Base-by-base conservation (phyloP, 805 yeast genomes). In the Candida silvicultrix region DNA sequence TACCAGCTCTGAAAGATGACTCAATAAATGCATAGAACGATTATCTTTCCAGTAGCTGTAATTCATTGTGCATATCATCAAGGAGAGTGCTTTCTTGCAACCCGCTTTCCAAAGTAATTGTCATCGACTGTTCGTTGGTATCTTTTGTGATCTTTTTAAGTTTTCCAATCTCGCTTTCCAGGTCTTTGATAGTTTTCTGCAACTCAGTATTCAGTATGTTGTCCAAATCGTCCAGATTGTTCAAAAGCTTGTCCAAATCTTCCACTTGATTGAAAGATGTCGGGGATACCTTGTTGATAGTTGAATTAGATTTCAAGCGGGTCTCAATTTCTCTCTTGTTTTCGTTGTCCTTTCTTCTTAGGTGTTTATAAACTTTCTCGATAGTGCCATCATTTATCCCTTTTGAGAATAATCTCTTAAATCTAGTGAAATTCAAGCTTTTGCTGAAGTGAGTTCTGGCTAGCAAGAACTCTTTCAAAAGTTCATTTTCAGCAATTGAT, bases 1-100 rank as follows among this genome's bases (percentile, higher is more conserved):
- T 60, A 14, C 50, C 54, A 1, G 38, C 44, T 1, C 29, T 70
- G 2, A 64, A 62, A 29, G 46, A 48, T 2, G 42, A 51, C 9
- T 23, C 25, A 35, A 43, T 65, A 4, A 57, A 64, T 50, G 53
- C 50, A 42, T 57, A 40, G 29, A n/a, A 18, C 9, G 12, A 7
- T 28, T 11, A 28, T 28, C 12, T 11, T 5, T 28, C 14, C 14
- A 7, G 31, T 28, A 28, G 14, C 9, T 28, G 14, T 28, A 28
- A 28, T 7, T 5, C 31, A 7, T 28, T 28, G 7, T 11, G 4
- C 12, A 28, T 28, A 10, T 28, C 31, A 28, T 11, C 14, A 28
- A 28, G 9, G 4, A 11, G 4, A 10, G 31, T 4, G 12, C 31
- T 28, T 14, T 11, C 31, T 4, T 11, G 8, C 14, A 28, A 28